A percentile compares a stretch with the other conserved stretches of the same genome.
These are phyloP conservation scores for Cenchrus fungigraminus DNA, from an alignment of 176 grass and related monocot genomes.

Conservation along the genomic window DNA sequence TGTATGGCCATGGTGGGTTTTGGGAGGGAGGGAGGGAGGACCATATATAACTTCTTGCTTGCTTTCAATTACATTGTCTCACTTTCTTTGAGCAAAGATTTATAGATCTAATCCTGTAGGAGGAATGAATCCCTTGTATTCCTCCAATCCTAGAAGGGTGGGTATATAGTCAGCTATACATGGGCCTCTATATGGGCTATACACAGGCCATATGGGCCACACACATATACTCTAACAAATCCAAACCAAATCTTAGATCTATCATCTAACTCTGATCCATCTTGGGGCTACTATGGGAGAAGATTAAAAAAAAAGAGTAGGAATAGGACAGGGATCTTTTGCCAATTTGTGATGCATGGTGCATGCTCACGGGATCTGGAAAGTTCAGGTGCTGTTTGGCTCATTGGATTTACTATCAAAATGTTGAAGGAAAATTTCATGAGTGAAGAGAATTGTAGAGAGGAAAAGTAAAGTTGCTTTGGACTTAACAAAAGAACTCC, in stretches of 20 bases:
- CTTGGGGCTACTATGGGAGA: not conserved
- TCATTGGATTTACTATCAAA: not conserved
- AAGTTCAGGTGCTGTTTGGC: not conserved
- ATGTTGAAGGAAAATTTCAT: not conserved
- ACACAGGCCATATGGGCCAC: too few relatives aligned
- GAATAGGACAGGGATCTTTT: not conserved
- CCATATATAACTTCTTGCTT: not conserved
- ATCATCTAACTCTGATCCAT: not conserved
- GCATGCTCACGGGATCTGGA: not conserved
- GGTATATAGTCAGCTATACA: too few relatives aligned
- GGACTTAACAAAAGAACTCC: not conserved
- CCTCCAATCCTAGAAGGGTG: too few relatives aligned
- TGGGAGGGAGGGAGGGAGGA: not conserved
- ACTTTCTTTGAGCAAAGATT: not conserved
- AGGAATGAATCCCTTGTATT: too few relatives aligned
- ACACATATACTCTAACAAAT: too few relatives aligned
- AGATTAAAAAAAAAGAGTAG: not conserved
- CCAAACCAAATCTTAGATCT: not conserved
- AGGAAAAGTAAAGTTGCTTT: not conserved
- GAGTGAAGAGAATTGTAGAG: not conserved
- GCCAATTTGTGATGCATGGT: not conserved
- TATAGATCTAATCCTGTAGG: not conserved
- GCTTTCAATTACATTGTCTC: not conserved
- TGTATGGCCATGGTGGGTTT: not conserved
- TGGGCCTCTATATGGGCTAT: too few relatives aligned